Conservation (phyloP, 768 basidiomycete genomes). For the Albatrellus ellisii region DNA sequence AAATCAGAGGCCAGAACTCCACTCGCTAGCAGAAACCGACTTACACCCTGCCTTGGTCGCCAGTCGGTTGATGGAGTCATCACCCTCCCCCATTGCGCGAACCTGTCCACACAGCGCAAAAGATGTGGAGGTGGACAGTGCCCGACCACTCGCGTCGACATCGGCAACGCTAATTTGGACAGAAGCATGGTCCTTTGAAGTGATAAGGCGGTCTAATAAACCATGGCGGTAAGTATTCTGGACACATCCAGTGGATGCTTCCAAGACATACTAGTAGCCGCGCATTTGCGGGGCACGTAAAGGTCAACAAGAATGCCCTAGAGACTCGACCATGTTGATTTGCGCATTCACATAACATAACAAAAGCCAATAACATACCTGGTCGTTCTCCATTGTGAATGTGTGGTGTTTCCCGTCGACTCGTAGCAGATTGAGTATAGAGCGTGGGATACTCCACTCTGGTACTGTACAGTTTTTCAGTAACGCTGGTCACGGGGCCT, state of each 20-base stretch:
- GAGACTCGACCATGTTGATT: slow-evolving; percentile 1
- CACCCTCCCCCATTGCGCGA: slow-evolving; percentile 89
- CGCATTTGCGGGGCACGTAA: slow-evolving; percentile 99
- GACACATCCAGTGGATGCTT: neutral
- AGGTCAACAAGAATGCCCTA: slow-evolving; percentile 99
- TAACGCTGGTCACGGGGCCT: too few species aligned
- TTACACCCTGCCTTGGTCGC: slow-evolving; percentile 91
- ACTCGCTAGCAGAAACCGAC: slow-evolving; percentile 18
- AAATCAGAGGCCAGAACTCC: slow-evolving; percentile 2
- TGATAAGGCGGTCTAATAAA: slow-evolving; percentile 83
- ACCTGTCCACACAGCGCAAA: slow-evolving; percentile 94
- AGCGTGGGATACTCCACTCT: slow-evolving; percentile 4
- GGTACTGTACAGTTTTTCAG: slow-evolving; percentile 14
- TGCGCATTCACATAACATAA: slow-evolving; percentile 4
- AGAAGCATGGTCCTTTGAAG: slow-evolving; percentile 97
- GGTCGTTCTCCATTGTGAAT: slow-evolving; percentile 78
- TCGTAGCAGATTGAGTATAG: neutral
- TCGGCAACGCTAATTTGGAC: slow-evolving; percentile 94
- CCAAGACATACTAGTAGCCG: slow-evolving; percentile 76
- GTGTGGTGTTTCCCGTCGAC: slow-evolving; percentile 1
- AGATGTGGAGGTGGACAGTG: slow-evolving; percentile 67
- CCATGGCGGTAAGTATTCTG: neutral
- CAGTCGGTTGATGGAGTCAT: slow-evolving; percentile 92
- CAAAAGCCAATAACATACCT: slow-evolving; percentile 38
- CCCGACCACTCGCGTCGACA: slow-evolving; percentile 82